A percentile compares a stretch with the other conserved stretches of the same genome.
Conservation (phyloP, 2,329 filamentous ascomycete species). For the Colletotrichum sp. region DNA sequence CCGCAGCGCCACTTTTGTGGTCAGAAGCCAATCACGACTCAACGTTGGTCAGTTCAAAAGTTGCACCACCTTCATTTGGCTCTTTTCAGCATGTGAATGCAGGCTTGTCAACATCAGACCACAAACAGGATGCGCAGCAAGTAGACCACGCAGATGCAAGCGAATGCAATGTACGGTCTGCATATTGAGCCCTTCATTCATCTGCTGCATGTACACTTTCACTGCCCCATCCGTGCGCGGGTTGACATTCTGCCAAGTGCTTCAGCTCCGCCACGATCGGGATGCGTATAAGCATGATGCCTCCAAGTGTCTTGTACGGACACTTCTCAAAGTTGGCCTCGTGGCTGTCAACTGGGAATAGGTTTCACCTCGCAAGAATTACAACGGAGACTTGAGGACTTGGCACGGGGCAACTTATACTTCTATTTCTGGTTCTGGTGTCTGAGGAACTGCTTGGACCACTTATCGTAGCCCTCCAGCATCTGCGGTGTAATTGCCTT, state of each 20-base stretch:
- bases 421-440: conserved; percentile 17
- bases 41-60: neutral
- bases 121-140: neutral
- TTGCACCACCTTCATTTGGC: neutral
- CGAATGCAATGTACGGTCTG: neutral
- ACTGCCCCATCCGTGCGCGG: neutral
- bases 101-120: neutral
- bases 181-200: neutral
- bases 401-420: neutral
- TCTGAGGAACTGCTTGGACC: conserved; percentile 42
- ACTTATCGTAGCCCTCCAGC: conserved; percentile 62
- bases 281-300: neutral
- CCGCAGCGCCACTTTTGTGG: neutral
- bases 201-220: neutral
- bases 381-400: neutral
- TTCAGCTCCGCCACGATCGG: neutral
- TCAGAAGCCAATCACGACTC: neutral
- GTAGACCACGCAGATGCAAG: neutral
- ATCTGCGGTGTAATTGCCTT: conserved; percentile 65
- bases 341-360: neutral
- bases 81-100: conserved; percentile 7
- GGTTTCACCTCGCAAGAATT: neutral
- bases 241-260: neutral
- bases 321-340: neutral
- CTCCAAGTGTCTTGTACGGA: neutral